Evolutionary conservation across 371 early-diverging fungal genomes (phyloP).

Genomic region (Parasitella parasitica): DNA sequence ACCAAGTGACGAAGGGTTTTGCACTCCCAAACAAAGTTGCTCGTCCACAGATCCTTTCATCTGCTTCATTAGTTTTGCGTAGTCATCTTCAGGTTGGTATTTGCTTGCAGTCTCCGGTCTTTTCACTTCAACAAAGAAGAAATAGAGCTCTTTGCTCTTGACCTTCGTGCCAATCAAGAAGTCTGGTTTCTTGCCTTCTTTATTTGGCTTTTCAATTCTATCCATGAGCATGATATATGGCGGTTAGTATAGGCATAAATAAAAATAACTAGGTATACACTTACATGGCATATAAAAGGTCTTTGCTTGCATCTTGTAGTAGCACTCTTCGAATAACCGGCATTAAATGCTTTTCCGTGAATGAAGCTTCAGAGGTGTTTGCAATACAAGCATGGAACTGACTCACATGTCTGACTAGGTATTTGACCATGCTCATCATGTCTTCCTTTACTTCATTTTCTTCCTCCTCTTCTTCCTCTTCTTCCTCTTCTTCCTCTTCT

Average conservation of each 20-base stretch:
- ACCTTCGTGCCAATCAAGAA: not conserved
- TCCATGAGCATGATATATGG: constrained; percentile 8
- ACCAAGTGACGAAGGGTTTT: constrained; percentile 19
- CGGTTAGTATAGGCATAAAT: constrained; percentile 6
- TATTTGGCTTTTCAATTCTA: constrained; percentile 10
- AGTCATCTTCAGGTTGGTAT: constrained; percentile 11
- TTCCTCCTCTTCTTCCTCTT: too few relatives aligned
- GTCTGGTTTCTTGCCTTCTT: not conserved
- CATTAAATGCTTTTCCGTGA: too few relatives aligned
- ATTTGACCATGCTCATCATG: too few relatives aligned
- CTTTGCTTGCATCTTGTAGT: too few relatives aligned
- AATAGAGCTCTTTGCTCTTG: not conserved
- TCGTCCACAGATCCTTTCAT: constrained; percentile 13
- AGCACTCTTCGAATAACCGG: too few relatives aligned
- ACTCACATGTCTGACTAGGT: too few relatives aligned
- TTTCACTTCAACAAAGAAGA: constrained; percentile 15
- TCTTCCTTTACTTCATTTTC: too few relatives aligned
- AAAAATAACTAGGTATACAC: constrained; percentile 14
- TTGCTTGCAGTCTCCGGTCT: constrained; percentile 4
- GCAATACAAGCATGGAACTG: too few relatives aligned
- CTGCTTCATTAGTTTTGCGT: constrained; percentile 16
- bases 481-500: too few relatives aligned
- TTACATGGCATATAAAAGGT: constrained; percentile 20
- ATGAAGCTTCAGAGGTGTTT: too few relatives aligned
- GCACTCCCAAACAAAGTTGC: constrained; percentile 13